phyloP scores from a whole-genome alignment of 805 yeast species.

The Candida ortonii region DNA sequence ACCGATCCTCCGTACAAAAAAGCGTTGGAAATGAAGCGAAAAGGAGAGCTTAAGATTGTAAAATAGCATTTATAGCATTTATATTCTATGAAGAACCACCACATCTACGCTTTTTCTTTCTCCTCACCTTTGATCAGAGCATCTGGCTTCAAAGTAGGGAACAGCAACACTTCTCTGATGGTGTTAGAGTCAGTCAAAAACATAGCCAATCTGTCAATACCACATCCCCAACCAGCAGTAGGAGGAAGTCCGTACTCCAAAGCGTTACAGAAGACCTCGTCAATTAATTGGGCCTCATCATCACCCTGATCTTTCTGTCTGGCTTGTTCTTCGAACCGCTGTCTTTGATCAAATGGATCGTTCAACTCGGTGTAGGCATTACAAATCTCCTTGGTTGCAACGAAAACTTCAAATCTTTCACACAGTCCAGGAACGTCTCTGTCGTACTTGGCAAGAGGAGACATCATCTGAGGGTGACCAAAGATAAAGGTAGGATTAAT shows the following conservation, averaged over 20 bases:
- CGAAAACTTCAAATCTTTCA: conserved; percentile 98
- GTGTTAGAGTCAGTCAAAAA: conserved; percentile 95
- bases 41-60: conserved; percentile 49
- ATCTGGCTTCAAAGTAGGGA: conserved; percentile 99
- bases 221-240: conserved; percentile 99
- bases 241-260: conserved; percentile 98
- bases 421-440: conserved; percentile 91
- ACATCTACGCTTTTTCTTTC: conserved; percentile 21
- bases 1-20: conserved; percentile 96
- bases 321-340: conserved; percentile 97
- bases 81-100: not conserved
- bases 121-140: conserved; percentile 39
- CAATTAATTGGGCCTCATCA: conserved; percentile 96
- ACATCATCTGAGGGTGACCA: conserved; percentile 99
- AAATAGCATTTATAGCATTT: conserved; percentile 9
- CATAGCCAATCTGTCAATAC: conserved; percentile 98
- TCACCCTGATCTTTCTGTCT: conserved; percentile 98
- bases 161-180: conserved; percentile 93
- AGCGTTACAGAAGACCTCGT: conserved; percentile 96
- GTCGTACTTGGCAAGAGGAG: conserved; percentile 96
- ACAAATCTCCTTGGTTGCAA: conserved; percentile 97
- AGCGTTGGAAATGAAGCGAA: conserved; percentile 83
- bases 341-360: conserved; percentile 98
- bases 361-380: conserved; percentile 98
- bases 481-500: conserved; percentile 97